These are phyloP conservation scores for Flueggea neowawraea DNA, from an alignment of 441 rosid species.

Conservation along the genomic window DNA sequence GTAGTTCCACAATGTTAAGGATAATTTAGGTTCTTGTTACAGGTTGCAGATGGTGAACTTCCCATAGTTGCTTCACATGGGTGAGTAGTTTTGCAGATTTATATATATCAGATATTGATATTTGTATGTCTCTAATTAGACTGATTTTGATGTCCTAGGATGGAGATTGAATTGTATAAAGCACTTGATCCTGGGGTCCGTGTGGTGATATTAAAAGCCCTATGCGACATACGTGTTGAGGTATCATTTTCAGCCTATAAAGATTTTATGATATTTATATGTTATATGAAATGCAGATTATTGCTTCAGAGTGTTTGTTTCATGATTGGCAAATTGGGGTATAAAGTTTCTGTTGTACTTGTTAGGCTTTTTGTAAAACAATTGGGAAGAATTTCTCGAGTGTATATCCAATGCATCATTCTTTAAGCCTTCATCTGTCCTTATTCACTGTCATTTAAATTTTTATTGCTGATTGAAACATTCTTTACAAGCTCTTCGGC, in stretches of 20 bases:
- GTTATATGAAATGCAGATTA: too few species aligned
- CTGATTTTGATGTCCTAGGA: slow-evolving; percentile 39
- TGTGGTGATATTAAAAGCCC: slow-evolving; percentile 93
- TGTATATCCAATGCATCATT: too few species aligned
- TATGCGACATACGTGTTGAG: slow-evolving; percentile 99
- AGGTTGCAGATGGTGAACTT: slow-evolving; percentile 99
- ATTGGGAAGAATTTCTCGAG: too few species aligned
- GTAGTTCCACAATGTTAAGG: slow-evolving; percentile 18
- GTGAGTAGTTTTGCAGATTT: slow-evolving; percentile 47
- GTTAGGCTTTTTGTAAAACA: too few species aligned
- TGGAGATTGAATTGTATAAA: slow-evolving; percentile 76
- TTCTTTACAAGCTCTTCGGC: too few species aligned
- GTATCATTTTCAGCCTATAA: slow-evolving; percentile 27
- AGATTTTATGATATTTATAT: neutral
- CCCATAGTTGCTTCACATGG: slow-evolving; percentile 97
- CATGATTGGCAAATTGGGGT: too few species aligned
- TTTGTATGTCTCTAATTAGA: slow-evolving; percentile 24
- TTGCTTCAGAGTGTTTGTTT: too few species aligned
- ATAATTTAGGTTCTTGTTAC: slow-evolving; percentile 24
- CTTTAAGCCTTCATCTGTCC: too few species aligned
- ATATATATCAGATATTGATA: slow-evolving; percentile 14
- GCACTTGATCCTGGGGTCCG: slow-evolving; percentile 93
- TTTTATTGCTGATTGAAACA: too few species aligned
- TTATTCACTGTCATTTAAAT: too few species aligned
- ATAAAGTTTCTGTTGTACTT: too few species aligned